Conservation (phyloP, 2,329 filamentous ascomycete species). For the Hypoxylon sp. region DNA sequence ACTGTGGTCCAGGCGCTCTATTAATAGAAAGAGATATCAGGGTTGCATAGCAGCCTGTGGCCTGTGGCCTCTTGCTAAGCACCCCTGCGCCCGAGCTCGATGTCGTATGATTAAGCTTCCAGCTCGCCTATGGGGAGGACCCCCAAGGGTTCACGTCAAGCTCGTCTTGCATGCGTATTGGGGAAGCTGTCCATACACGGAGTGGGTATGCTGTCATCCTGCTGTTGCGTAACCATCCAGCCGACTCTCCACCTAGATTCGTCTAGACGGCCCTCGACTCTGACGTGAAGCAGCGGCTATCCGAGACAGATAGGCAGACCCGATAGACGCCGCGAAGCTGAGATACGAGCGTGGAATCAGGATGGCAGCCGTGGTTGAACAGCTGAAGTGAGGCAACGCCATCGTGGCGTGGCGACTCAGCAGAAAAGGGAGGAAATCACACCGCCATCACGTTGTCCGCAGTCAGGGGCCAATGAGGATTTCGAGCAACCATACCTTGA, state of each 20-base stretch:
- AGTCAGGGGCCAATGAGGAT: background rate
- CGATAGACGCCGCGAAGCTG: background rate
- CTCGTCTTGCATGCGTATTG: constrained; percentile 11
- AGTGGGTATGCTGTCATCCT: background rate
- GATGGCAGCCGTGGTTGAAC: no score
- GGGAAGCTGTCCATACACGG: constrained; percentile 1
- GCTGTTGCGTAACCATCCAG: constrained; percentile 12
- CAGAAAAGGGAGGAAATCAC: background rate
- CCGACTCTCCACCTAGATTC: background rate
- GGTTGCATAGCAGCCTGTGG: constrained; percentile 6
- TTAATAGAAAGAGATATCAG: constrained; percentile 18
- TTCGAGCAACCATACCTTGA: background rate
- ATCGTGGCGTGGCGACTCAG: background rate
- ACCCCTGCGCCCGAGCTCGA: background rate
- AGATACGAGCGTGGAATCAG: background rate
- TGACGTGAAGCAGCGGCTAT: background rate
- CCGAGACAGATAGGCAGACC: background rate
- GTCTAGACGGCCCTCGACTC: constrained; percentile 14
- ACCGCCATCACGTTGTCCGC: background rate
- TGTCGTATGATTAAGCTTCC: constrained; percentile 3
- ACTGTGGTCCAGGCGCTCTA: constrained; percentile 19
- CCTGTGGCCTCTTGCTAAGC: background rate
- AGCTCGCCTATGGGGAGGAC: constrained; percentile 2
- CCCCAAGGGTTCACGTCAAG: constrained; percentile 9
- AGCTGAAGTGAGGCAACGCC: background rate